Base-by-base conservation (phyloP, 2,329 filamentous ascomycete genomes). In the Zymoseptoria passerinii region DNA sequence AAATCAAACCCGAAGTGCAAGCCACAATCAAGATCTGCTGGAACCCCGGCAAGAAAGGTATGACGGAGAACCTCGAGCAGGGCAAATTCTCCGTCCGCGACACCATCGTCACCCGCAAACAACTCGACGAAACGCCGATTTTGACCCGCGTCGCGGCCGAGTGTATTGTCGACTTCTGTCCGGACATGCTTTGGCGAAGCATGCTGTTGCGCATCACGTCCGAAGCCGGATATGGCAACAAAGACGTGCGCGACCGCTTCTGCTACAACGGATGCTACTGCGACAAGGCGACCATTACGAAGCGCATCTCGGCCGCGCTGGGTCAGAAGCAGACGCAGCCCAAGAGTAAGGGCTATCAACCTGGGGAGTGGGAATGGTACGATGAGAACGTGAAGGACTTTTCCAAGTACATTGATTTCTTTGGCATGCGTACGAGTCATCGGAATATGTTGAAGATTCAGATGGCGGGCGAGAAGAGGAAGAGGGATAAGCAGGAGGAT, bases 91-190 rank as follows among this genome's bases (percentile, higher is more conserved):
- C 67, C 18, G 60, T 70, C 49, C 65, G 65, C 44, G 71, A 73
- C 58, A 70, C 67, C 23, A 64, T 72, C 20, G 61, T 66, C 54
- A 73, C 71, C 3, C 68, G 67, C 28, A 62, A 68, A 60, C 69
- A 71, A 60, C 60, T 72, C 10, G 59, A 61, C 2, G 54, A 64
- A 19, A 63, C 56, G 13, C 61, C 58, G 6, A 64, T 73, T 35
- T 60, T 73, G 23, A 70, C 66, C 20, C 54, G 58, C 19, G 61
- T 63, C 20, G 70, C 70, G 18, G 70, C 69, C 13, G 67, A 71
- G 55, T 69, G 70, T 58, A 66, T 72, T 44, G 66, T 73, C 60
- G 71, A 73, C 64, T 72, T 73, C 62, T 71, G 71, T 58, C 71
- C 71, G 4, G 68, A 72, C 51, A 58, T 71, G 29, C 66, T 73